Evolutionary conservation across 371 early-diverging fungal genomes (phyloP), one percentile per base, ranked within the genome.

Genomic region (Syncephalastrum racemosum): DNA sequence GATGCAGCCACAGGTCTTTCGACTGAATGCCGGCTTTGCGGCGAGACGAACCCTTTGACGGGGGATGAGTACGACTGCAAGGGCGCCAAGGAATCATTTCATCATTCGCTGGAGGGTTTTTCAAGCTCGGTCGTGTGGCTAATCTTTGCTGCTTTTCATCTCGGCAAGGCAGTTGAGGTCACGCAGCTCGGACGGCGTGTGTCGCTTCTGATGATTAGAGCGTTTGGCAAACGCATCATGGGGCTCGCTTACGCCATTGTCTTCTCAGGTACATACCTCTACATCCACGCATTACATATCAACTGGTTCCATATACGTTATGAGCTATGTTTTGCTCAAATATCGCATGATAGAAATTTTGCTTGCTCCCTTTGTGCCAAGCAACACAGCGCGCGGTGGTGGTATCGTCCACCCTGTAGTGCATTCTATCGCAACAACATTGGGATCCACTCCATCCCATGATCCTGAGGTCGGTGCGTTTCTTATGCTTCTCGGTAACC

Each of bases 321-420:
- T 10, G 27, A 54, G 54, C 12, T 41, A 19, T 39, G 43, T 49
- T 18, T 5, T 55, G 14, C 43, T 69, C 43, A 45, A n/a, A 68
- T 60, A 19, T 18, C 14, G 23, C 39, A 18, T 51, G 18, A 60
- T 73, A 63, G 89, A 89, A 62, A 51, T 88, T 16, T 44, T 77
- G 14, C 54, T 89, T 31, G 87, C 84, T 3, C 86, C 90, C 0
- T 85, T 89, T 62, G 84, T 89, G 19, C 90, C 90, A 3, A 83
- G 84, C 25, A 89, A 89, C 58, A 83, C 85, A 0, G 90, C 90
- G n/a, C 78, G 90, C 45, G 88, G 88, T 18, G 89, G 89, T 12
- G 86, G 90, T 16, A 86, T 89, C 31, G 68, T 89, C 1, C 76
- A 79, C 27, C 90, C 90, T 8, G 80, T 89, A 0, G 86, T 88